Evolutionary conservation across 169 alveolate species (phyloP), one percentile per base, ranked within the genome.

Genomic region (Plasmodium ovale): DNA sequence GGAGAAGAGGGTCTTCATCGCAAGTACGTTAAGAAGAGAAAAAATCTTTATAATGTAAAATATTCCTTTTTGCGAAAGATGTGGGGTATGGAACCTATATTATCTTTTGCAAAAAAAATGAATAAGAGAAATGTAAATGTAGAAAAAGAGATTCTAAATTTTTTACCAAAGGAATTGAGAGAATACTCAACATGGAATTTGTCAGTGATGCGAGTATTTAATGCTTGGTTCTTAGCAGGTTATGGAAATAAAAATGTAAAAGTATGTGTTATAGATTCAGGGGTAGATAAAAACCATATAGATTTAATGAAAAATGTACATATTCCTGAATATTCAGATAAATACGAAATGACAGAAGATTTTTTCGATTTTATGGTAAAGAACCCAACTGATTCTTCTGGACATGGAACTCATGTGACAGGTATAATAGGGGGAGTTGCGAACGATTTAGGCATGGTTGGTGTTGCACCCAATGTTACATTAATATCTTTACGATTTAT

Each of bases 331-430:
- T 93, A 92, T 47, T 58, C 88, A 7, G 84, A 92, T 9, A 88
- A 93, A 49, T 79, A 92, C 53, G 91, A 89, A 42, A 68, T 82
- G 84, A 65, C 90, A 10, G 47, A 53, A 25, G 90, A 37, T 3
- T 82, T 82, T 53, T 82, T 54, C 29, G 71, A 82, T 42, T 67
- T 64, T 67, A 82, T 82, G 90, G 90, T 82, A 16, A 47, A 59
- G 29, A 91, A 88, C 37, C 96, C 96, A 33, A 27, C 71, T 21
- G 98, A 95, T 62, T 59, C 87, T 44, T 89, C 94, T 51, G 98
- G 98, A 0, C 97, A 95, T 67, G 98, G 98, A 33, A 95, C 98
- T 2, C 95, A 92, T 65, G 87, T 91, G 39, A 94, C 97, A 3
- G 97, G 97, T 5, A 88, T 91, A n/a, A 68, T 72, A 3, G 95